Evolutionary conservation across 805 yeast genomes (phyloP), one percentile per base, ranked within the genome.

Genomic region (Candida golubevii): DNA sequence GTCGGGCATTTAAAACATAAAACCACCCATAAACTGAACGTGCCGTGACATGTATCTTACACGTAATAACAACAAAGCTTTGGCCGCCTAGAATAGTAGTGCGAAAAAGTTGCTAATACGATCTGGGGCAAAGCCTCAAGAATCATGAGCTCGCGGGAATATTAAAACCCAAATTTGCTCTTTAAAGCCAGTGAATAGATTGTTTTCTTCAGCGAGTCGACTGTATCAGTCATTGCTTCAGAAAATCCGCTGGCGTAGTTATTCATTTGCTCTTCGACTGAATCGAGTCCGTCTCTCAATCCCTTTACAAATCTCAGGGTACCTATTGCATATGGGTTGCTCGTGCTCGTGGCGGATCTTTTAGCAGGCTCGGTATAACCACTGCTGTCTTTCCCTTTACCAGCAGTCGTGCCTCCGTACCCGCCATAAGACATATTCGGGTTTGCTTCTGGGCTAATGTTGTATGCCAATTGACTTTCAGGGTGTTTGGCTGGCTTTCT

Each of bases 401-500:
- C 42, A 18, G 47, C 53, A 26, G 50, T 48, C 8, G 56, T 46
- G 4, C 51, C 53, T 13, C 44, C 46, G 12, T 43, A 43, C 10
- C 48, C 41, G 2, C 71, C 72, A 42, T 69, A 70, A 0, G 57
- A 57, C 23, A 58, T 62, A 31, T 54, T 50, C 2, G 68, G 71
- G 44, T 70, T 70, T 7, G 73, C 72, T 38, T 71, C 77, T 1
- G 77, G 75, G 39, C 72, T 66, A 28, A 71, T 68, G 42, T 71
- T 71, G 52, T 60, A 53, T 0, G 75, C 85, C 44, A 84, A 61
- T 15, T 69, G 71, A 41, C 82, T 77, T 53, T 87, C 95, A 26
- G 71, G 68, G 42, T 74, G 72, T 56, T 79, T 81, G 1, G 83
- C 71, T 15, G 74, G 66, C 36, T 83, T 80, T 50, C 96, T 75